phyloP scores from a whole-genome alignment of 2,329 filamentous ascomycete species.

The Penicillium hesseltinei region DNA sequence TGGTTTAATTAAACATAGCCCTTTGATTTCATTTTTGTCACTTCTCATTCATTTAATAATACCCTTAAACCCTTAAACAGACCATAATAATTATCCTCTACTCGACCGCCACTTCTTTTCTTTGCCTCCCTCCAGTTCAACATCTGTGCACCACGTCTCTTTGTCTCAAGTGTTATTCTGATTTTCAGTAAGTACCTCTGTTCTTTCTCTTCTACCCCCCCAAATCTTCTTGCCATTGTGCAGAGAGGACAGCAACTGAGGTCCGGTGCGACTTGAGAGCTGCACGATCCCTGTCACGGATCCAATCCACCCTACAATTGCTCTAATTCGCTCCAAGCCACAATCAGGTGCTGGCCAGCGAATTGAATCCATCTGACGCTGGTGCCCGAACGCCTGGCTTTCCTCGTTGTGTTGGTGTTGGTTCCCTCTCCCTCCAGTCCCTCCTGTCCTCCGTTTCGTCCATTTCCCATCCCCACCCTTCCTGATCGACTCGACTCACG shows the following conservation, averaged over 20 bases:
- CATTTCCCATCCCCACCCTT: conserved; percentile 27
- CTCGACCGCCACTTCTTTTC: neutral
- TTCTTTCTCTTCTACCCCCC: conserved; percentile 8
- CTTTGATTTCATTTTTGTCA: neutral
- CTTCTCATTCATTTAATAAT: neutral
- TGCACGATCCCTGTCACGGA: conserved; percentile 37
- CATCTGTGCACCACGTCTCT: conserved; percentile 3
- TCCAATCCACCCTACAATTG: conserved; percentile 27
- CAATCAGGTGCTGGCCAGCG: conserved; percentile 29
- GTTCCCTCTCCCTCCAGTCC: conserved; percentile 8
- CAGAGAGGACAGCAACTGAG: conserved; percentile 15
- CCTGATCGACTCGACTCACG: conserved; percentile 27
- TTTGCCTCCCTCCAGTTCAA: neutral
- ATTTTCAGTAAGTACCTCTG: conserved; percentile 6
- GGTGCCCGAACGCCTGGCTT: conserved; percentile 40
- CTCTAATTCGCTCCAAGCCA: conserved; percentile 30
- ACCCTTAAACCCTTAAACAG: neutral
- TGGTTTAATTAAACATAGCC: neutral
- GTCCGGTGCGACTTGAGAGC: conserved; percentile 26
- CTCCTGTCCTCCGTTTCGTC: conserved; percentile 22
- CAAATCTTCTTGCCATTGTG: neutral
- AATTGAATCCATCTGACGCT: conserved; percentile 31
- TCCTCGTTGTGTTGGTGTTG: conserved; percentile 14
- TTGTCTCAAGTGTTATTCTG: conserved; percentile 6
- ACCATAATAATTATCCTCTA: neutral